These are phyloP conservation scores for Coemansia sp. DNA, from an alignment of 192 early-diverging fungal genomes.

Conservation along the genomic window DNA sequence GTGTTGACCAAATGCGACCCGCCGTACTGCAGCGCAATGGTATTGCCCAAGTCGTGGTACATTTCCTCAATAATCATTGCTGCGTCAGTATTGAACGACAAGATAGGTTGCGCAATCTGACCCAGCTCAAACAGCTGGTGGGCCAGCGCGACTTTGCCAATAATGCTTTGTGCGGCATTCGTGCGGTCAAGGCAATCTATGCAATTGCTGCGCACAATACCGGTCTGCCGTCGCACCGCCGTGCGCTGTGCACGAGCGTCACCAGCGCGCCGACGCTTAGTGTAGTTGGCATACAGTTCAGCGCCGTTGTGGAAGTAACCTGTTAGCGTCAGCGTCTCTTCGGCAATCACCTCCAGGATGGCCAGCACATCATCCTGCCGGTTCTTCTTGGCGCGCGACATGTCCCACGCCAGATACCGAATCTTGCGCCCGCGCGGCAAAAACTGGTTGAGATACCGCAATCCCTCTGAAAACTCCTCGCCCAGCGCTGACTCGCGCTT, in stretches of 20 bases:
- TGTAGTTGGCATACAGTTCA: slow-evolving; percentile 55
- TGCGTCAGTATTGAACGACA: slow-evolving; percentile 92
- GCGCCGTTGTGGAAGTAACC: slow-evolving; percentile 91
- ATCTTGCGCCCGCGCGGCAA: slow-evolving; percentile 77
- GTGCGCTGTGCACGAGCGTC: slow-evolving; percentile 36
- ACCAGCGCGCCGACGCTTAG: slow-evolving; percentile 21
- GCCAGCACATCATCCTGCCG: slow-evolving; percentile 86
- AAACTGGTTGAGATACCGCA: slow-evolving; percentile 88
- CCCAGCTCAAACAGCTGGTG: slow-evolving; percentile 91
- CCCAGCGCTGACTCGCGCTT: slow-evolving; percentile 82
- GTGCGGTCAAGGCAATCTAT: slow-evolving; percentile 98
- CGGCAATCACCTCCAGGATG: slow-evolving; percentile 82
- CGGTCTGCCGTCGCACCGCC: slow-evolving; percentile 57
- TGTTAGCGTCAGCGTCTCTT: slow-evolving; percentile 79
- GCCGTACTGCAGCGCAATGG: slow-evolving; percentile 92
- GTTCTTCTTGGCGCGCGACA: slow-evolving; percentile 94
- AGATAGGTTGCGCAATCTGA: slow-evolving; percentile 67
- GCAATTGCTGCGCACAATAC: slow-evolving; percentile 93
- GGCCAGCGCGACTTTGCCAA: slow-evolving; percentile 90
- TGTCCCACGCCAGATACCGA: slow-evolving; percentile 94
- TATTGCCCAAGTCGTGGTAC: slow-evolving; percentile 98
- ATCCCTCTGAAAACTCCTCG: slow-evolving; percentile 77
- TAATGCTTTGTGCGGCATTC: slow-evolving; percentile 94
- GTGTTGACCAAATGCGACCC: slow-evolving; percentile 98
- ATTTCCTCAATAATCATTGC: slow-evolving; percentile 91